phyloP scores from a whole-genome alignment of 2,329 filamentous ascomycete species.

The Fusarium sambucinum region DNA sequence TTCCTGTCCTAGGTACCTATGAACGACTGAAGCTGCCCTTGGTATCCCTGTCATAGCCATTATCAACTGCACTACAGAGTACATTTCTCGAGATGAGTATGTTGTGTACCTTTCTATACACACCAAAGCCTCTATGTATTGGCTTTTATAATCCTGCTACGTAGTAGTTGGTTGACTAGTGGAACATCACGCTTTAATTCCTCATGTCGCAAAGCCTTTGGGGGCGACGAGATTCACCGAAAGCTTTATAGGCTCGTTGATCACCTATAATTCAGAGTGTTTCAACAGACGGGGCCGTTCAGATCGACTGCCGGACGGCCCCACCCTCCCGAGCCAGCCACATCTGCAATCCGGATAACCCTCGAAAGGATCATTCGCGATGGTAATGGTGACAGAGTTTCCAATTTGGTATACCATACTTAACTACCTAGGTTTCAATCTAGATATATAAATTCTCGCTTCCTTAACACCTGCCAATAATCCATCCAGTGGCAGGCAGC shows the following conservation, averaged over 20 bases:
- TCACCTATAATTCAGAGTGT: neutral
- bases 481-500: neutral
- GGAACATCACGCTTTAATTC: neutral
- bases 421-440: neutral
- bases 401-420: neutral
- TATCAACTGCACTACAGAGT: neutral
- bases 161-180: neutral
- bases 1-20: neutral
- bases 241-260: too few species aligned
- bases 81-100: neutral
- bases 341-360: neutral
- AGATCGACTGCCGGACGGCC: conserved; percentile 34
- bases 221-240: neutral
- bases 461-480: neutral
- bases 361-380: neutral
- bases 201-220: too few species aligned
- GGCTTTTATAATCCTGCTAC: neutral
- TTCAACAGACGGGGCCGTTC: conserved; percentile 26
- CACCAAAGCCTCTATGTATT: neutral
- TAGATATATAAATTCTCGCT: neutral
- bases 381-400: neutral
- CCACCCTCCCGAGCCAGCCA: conserved; percentile 29
- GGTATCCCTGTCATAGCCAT: neutral
- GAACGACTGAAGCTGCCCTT: neutral
- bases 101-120: neutral